Evolutionary conservation across 2,329 filamentous ascomycete genomes (phyloP).

Genomic region (Sporothrix inflata): DNA sequence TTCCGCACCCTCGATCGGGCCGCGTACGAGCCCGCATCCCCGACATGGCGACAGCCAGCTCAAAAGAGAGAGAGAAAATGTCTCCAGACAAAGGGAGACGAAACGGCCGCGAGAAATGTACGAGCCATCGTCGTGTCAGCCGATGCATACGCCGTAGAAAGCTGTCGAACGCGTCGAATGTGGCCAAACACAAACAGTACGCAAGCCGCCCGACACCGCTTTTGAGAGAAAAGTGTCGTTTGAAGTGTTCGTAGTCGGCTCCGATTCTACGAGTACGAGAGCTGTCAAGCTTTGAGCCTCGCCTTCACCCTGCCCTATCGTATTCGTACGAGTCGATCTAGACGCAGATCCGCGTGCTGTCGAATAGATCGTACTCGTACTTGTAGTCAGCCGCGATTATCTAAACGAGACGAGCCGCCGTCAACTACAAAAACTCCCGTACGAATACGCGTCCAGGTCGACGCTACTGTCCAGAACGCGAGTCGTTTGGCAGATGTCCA

Average conservation of each 20-base stretch:
- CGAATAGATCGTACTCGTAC: no score
- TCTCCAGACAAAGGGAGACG: not conserved
- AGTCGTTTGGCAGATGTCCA: not conserved
- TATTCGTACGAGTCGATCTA: not conserved
- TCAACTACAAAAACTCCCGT: not conserved
- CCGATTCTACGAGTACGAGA: not conserved
- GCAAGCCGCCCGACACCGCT: not conserved
- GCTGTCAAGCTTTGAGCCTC: not conserved
- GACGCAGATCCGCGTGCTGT: not conserved
- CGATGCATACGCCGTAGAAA: not conserved
- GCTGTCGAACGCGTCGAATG: not conserved
- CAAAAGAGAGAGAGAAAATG: not conserved
- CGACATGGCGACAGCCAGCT: not conserved
- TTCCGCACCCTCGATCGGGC: not conserved
- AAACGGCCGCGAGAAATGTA: not conserved
- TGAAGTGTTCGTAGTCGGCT: no score
- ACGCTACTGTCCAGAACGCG: not conserved
- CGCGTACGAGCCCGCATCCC: not conserved
- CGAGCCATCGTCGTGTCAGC: not conserved
- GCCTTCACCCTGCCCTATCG: not conserved
- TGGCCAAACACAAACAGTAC: not conserved
- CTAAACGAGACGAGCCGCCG: not conserved
- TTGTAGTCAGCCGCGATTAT: not conserved
- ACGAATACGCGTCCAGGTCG: not conserved
- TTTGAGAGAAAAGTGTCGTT: not conserved